A percentile compares a stretch with the other conserved stretches of the same genome.
Evolutionary conservation across 176 grass and related monocot species (phyloP).

Genomic region (Poa annua): DNA sequence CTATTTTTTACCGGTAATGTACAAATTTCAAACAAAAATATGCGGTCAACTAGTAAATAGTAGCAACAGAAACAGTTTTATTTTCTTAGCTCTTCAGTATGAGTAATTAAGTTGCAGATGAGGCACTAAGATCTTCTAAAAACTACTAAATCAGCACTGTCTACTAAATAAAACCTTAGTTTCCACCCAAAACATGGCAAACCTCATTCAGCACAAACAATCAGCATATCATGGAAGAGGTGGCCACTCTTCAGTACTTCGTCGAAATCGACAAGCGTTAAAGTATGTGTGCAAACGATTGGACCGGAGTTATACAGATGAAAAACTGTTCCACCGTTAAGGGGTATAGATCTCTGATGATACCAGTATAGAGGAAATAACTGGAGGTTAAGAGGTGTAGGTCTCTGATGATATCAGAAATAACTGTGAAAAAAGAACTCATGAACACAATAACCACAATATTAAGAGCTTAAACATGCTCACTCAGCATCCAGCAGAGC

Average conservation of each 20-base stretch:
- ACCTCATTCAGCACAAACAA: constrained; percentile 22
- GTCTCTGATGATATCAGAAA: neutral
- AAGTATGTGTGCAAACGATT: neutral
- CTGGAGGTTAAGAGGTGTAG: neutral
- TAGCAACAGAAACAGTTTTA: too few species aligned
- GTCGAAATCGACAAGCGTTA: neutral
- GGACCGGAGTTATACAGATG: neutral
- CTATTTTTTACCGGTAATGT: neutral
- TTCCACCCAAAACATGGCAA: neutral
- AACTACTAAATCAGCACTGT: neutral
- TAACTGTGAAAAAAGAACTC: neutral
- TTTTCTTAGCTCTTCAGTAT: constrained; percentile 5
- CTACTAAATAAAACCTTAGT: neutral
- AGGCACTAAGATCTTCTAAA: neutral
- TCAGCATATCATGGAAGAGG: neutral
- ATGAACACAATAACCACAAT: neutral
- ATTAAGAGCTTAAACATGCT: constrained; percentile 42
- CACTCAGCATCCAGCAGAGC: constrained; percentile 86
- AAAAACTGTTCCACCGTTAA: neutral
- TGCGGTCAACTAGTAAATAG: neutral
- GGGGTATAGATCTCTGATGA: neutral
- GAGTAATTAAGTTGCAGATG: neutral
- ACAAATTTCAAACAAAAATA: neutral
- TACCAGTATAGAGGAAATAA: neutral
- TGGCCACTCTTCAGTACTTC: neutral